Base-by-base conservation (phyloP, 2,329 filamentous ascomycete genomes). In the Pezicula neosporulosa region DNA sequence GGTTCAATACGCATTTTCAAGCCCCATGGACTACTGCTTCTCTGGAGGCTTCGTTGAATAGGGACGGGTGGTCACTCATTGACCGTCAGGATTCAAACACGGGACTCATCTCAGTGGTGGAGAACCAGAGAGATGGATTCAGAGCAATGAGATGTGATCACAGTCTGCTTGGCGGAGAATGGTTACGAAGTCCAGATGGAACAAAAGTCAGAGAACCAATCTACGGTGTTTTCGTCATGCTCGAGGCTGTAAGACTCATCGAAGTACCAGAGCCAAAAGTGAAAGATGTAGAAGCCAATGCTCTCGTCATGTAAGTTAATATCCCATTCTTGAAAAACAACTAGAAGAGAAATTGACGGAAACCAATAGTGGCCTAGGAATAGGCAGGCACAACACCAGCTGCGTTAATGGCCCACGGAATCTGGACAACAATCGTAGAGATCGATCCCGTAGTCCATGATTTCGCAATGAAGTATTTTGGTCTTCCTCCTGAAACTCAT, bases 171-270 rank as follows among this genome's bases (percentile, higher is more conserved):
- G 94, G 94, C 38, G 94, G 94, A 35, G 89, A 97, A 70, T 99
- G 93, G 93, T 79, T 86, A 12, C 76, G 76, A 38, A 59, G 73
- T 53, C 76, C 71, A 47, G 72, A 65, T 55, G 79, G 89, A n/a
- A 81, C 82, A 12, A 91, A 96, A 68, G 78, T 90, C 16, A 81
- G 83, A 10, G 94, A 99, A 70, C 90, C 93, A 0, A 90, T 99
- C 50, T 99, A 97, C 66, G 87, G 90, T 9, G 87, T 97, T n/a
- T 99, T 99, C 67, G 86, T 90, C 24, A 95, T 96, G 79, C 81
- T 99, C 1, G 94, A 99, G 68, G 90, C 93, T 3, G 87, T 97
- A 6, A 82, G 94, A 19, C 78, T 99, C 30, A 77, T 96, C 21
- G 77, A 94, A 60, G 75, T 75, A 1, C 70, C 76, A 4, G 73